A percentile compares a stretch with the other conserved stretches of the same genome.
Conservation (phyloP, 352 stramenopile genomes). For the Aphanomyces astaci region DNA sequence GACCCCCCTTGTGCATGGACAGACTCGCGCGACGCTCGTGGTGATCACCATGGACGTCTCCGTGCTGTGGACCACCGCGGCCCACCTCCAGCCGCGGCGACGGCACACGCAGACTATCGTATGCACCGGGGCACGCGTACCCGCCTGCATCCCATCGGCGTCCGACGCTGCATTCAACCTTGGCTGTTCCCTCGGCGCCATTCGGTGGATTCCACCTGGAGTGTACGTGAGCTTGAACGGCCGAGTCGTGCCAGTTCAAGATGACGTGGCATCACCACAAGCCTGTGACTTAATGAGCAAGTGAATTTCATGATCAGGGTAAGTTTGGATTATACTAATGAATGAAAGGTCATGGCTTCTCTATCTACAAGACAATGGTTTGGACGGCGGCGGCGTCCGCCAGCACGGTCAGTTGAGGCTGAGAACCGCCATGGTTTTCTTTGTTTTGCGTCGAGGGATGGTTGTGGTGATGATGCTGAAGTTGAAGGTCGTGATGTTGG, state of each 20-base stretch:
- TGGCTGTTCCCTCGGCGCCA: conserved; percentile 1
- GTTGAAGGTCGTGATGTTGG: neutral
- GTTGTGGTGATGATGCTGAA: neutral
- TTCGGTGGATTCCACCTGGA: neutral
- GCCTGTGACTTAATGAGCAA: neutral
- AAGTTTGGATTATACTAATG: too few relatives aligned
- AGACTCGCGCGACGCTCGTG: neutral
- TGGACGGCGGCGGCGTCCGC: conserved; percentile 2
- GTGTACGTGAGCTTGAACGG: conserved; percentile 8
- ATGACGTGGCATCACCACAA: neutral
- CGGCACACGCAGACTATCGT: neutral
- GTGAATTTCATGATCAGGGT: too few relatives aligned
- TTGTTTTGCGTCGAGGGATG: neutral
- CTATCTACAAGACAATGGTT: conserved; percentile 1
- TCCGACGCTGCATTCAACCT: conserved; percentile 5
- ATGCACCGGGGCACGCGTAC: neutral
- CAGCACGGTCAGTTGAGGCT: conserved; percentile 5
- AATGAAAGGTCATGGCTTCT: too few relatives aligned
- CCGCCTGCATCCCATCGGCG: neutral
- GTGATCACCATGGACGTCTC: neutral
- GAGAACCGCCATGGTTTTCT: neutral
- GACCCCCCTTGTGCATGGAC: neutral
- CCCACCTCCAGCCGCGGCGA: neutral
- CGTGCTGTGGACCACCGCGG: neutral
- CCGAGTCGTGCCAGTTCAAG: neutral